These are phyloP conservation scores for Salix viminalis DNA, from an alignment of 345 rosid genomes.

Conservation along the genomic window DNA sequence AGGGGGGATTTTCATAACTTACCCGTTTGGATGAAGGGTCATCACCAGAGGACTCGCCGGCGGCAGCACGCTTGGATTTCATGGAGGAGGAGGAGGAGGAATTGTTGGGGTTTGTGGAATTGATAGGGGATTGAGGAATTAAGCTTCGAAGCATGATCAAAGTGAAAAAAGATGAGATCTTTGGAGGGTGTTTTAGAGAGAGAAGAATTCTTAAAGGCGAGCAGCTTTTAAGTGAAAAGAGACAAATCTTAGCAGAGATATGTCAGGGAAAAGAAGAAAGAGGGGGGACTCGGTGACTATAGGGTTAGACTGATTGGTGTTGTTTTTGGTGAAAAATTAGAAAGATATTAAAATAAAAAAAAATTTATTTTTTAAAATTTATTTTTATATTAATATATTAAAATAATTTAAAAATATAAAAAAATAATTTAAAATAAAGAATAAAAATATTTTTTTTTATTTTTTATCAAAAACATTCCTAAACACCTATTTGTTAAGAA, in stretches of 20 bases:
- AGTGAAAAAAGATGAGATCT: background rate
- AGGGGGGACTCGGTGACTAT: slow-evolving; percentile 10
- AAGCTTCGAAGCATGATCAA: slow-evolving; percentile 62
- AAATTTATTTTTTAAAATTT: no score
- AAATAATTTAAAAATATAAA: no score
- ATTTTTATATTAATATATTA: no score
- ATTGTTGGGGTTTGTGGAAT: slow-evolving; percentile 10
- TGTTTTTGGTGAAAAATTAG: no score
- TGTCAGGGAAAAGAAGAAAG: slow-evolving; percentile 27
- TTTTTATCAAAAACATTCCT: no score
- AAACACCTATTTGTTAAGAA: background rate
- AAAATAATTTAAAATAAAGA: no score
- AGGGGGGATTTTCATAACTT: slow-evolving; percentile 5
- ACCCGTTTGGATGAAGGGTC: slow-evolving; percentile 52
- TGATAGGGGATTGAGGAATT: slow-evolving; percentile 38
- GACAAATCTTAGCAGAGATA: slow-evolving; percentile 35
- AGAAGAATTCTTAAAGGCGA: slow-evolving; percentile 28
- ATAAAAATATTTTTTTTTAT: no score
- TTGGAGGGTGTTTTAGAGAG: slow-evolving; percentile 20
- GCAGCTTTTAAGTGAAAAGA: slow-evolving; percentile 31
- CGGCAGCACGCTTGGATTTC: slow-evolving; percentile 55
- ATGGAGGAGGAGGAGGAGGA: slow-evolving; percentile 42
- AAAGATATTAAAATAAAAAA: no score
- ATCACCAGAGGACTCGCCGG: slow-evolving; percentile 31
- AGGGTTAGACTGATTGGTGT: no score